Conservation (phyloP, 192 early-diverging fungal species). For the Phycomyces nitens region DNA sequence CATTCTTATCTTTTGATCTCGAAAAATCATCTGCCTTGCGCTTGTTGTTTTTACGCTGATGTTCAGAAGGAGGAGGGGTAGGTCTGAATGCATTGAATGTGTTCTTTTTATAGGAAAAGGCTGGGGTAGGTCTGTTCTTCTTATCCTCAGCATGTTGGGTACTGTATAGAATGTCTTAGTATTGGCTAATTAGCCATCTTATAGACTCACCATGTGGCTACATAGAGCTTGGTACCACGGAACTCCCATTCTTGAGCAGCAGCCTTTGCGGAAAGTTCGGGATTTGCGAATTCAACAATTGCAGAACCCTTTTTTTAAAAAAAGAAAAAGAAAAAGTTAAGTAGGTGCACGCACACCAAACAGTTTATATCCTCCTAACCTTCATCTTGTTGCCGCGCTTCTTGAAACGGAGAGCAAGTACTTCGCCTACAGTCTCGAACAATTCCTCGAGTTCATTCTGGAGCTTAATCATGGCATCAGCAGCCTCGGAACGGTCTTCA, state of each 20-base stretch:
- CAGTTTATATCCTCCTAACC: background rate
- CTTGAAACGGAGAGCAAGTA: conserved; percentile 36
- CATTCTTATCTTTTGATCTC: background rate
- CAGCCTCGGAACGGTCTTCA: background rate
- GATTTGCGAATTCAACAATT: conserved; percentile 48
- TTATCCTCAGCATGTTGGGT: no score
- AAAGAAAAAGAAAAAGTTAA: conserved; percentile 3
- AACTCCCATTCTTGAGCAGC: conserved; percentile 40
- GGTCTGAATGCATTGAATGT: conserved; percentile 27
- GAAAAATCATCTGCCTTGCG: conserved; percentile 1
- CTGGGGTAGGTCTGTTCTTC: no score
- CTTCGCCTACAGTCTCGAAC: conserved; percentile 41
- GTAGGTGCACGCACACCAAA: conserved; percentile 25
- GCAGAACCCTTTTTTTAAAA: conserved; percentile 38
- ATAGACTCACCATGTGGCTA: conserved; percentile 46
- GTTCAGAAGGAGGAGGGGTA: background rate
- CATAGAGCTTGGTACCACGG: conserved; percentile 37
- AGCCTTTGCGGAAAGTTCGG: conserved; percentile 48
- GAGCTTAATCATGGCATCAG: conserved; percentile 30
- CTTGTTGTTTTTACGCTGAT: conserved; percentile 23
- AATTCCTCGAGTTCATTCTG: conserved; percentile 42
- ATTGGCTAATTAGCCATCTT: no score
- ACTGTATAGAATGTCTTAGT: no score
- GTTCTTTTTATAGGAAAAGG: no score
- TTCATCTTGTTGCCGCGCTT: background rate